Conservation (phyloP, 176 grass and related monocot genomes). For the Triticum aestivum region DNA sequence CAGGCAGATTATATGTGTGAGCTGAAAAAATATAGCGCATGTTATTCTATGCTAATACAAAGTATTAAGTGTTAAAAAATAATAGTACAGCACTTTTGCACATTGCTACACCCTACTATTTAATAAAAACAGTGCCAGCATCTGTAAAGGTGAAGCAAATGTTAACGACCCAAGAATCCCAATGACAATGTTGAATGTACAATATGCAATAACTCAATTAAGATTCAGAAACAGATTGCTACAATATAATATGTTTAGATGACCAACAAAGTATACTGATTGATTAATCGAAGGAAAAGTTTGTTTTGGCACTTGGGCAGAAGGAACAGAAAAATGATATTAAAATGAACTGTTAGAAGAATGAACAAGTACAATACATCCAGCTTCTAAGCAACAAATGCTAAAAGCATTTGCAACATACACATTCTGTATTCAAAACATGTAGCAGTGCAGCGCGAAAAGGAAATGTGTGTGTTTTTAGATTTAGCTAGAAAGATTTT, state of each 20-base stretch:
- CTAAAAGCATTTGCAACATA: not conserved
- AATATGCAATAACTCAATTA: conserved; percentile 17
- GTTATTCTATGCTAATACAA: not conserved
- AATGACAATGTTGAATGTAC: conserved; percentile 14
- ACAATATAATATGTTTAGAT: conserved; percentile 3
- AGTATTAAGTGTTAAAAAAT: not conserved
- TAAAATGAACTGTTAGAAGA: not conserved
- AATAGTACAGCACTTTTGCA: not conserved
- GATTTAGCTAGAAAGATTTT: conserved; percentile 9
- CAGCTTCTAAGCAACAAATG: conserved; percentile 12
- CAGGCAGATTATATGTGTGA: conserved; percentile 23
- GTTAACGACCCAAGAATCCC: conserved; percentile 1
- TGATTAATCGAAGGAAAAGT: not conserved
- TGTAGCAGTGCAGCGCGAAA: not conserved
- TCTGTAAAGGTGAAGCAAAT: conserved; percentile 2
- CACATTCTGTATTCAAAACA: conserved; percentile 1
- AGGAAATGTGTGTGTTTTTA: not conserved
- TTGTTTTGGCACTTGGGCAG: not conserved
- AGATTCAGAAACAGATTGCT: not conserved
- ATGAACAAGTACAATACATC: conserved; percentile 4
- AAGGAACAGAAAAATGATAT: not conserved
- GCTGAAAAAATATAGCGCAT: conserved; percentile 6
- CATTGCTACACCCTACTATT: not conserved
- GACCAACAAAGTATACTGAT: conserved; percentile 4
- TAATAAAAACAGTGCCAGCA: not conserved